A percentile compares a stretch with the other conserved stretches of the same genome.
Evolutionary conservation across 2,329 filamentous ascomycete genomes (phyloP).

Genomic region (Pseudogymnoascus verrucosus): DNA sequence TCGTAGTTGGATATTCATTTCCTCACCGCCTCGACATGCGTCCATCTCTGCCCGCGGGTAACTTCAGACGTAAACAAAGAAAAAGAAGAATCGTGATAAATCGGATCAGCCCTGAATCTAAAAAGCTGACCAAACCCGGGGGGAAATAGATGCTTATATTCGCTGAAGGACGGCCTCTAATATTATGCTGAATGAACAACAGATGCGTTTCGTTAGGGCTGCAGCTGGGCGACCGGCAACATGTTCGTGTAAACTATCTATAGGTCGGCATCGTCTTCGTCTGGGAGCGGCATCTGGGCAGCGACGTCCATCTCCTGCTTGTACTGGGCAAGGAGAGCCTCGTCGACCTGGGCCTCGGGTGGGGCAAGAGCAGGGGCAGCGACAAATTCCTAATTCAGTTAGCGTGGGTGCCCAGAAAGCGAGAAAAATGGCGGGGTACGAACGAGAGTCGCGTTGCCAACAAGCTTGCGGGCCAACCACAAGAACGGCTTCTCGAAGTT

Average conservation of each 20-base stretch:
- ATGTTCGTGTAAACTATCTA: slow-evolving; percentile 20
- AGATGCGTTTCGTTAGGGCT: slow-evolving; percentile 12
- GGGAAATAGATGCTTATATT: slow-evolving; percentile 23
- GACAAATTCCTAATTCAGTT: slow-evolving; percentile 73
- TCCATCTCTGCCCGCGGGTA: neutral
- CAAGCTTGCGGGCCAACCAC: slow-evolving; percentile 96
- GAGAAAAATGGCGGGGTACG: slow-evolving; percentile 31
- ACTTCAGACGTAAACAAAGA: slow-evolving; percentile 7
- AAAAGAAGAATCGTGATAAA: slow-evolving; percentile 9
- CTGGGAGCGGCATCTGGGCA: slow-evolving; percentile 76
- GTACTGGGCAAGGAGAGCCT: slow-evolving; percentile 73
- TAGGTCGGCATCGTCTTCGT: slow-evolving; percentile 74
- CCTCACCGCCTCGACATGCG: slow-evolving; percentile 6
- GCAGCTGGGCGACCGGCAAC: slow-evolving; percentile 12
- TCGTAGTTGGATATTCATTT: neutral
- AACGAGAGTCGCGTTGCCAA: slow-evolving; percentile 83
- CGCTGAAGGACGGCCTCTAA: slow-evolving; percentile 28
- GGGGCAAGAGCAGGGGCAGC: slow-evolving; percentile 91
- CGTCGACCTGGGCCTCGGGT: slow-evolving; percentile 84
- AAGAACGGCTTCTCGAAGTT: slow-evolving; percentile 99
- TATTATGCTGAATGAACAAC: slow-evolving; percentile 24
- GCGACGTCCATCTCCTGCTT: slow-evolving; percentile 82
- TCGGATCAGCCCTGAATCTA: slow-evolving; percentile 7
- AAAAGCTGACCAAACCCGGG: neutral
- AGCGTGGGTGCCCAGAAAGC: slow-evolving; percentile 2